These are phyloP conservation scores for Pezicula radicicola DNA, from an alignment of 2,329 filamentous ascomycete species.

Conservation along the genomic window DNA sequence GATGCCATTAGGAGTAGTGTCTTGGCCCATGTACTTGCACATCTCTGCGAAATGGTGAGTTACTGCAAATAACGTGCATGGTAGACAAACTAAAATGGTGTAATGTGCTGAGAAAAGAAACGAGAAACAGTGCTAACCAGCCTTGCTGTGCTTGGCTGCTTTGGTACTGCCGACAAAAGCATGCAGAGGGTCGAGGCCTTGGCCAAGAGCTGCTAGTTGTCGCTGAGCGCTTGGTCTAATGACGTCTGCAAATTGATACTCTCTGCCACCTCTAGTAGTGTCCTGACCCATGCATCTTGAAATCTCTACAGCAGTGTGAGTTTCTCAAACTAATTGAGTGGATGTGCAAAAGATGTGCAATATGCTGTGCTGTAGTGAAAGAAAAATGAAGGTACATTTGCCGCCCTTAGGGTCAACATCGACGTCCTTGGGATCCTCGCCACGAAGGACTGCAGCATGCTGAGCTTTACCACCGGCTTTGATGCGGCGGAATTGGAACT, in stretches of 20 bases:
- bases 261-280: constrained; percentile 14
- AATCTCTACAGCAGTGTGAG: background rate
- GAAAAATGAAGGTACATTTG: background rate
- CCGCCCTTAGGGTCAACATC: constrained; percentile 1
- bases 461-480: constrained; percentile 32
- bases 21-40: too few species aligned
- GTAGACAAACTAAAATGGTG: too few species aligned
- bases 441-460: constrained; percentile 13
- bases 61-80: too few species aligned
- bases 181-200: constrained; percentile 39
- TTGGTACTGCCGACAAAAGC: constrained; percentile 11
- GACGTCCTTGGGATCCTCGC: constrained; percentile 27
- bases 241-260: constrained; percentile 16
- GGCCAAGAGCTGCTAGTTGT: constrained; percentile 41
- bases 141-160: background rate
- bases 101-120: too few species aligned
- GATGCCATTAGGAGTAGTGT: too few species aligned
- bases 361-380: background rate
- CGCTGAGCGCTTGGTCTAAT: constrained; percentile 49
- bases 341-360: background rate
- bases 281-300: constrained; percentile 19
- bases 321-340: background rate
- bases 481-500: constrained; percentile 31
- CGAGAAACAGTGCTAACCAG: too few species aligned
- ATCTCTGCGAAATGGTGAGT: too few species aligned